Evolutionary conservation across 345 rosid genomes (phyloP).

Genomic region (Brassica rapa): DNA sequence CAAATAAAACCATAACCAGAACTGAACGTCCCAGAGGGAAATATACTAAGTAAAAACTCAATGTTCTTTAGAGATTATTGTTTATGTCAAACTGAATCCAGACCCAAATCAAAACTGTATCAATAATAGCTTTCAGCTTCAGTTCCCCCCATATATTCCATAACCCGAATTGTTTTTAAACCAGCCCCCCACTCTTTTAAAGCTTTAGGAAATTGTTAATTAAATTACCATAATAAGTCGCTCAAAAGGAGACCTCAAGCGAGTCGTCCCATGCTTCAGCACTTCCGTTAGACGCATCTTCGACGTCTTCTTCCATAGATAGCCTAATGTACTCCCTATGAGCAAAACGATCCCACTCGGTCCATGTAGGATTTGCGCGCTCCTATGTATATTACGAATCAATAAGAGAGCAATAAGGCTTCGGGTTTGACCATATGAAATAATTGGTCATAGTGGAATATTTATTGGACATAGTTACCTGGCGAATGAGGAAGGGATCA

Average conservation of each 20-base stretch:
- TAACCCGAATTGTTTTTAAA: neutral
- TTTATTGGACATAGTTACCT: constrained; percentile 49
- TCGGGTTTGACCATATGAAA: no score
- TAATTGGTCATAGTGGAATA: neutral
- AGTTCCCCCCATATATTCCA: neutral
- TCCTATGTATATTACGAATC: constrained; percentile 49
- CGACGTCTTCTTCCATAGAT: constrained; percentile 98
- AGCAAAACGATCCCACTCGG: constrained; percentile 98
- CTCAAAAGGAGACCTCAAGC: constrained; percentile 93
- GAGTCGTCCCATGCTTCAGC: constrained; percentile 98
- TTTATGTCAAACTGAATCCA: neutral
- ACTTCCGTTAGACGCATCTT: constrained; percentile 97
- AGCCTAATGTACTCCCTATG: constrained; percentile 97
- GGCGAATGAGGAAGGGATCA: constrained; percentile 96
- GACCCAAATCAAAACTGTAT: constrained; percentile 16
- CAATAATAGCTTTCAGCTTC: neutral
- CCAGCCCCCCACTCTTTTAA: neutral
- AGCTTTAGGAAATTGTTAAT: neutral
- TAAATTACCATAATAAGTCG: constrained; percentile 27
- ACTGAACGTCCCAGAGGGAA: neutral
- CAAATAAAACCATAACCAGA: neutral
- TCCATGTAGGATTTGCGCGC: constrained; percentile 93
- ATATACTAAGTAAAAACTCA: neutral
- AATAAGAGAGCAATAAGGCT: constrained; percentile 4
- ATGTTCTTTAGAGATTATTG: neutral